Conservation (phyloP, 2,329 filamentous ascomycete species). For the Xylaria sp. region DNA sequence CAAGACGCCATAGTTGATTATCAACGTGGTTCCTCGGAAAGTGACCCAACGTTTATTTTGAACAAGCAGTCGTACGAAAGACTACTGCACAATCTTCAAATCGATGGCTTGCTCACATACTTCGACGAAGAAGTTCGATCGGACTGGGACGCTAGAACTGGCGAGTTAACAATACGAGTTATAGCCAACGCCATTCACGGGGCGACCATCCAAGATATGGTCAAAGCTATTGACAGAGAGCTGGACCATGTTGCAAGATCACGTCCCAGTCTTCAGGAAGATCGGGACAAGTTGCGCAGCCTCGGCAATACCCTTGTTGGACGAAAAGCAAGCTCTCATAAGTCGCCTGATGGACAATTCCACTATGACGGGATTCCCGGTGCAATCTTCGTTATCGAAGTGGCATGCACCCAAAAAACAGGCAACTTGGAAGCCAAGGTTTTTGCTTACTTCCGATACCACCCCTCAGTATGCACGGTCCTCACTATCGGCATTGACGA, state of each 20-base stretch:
- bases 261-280: too few relatives aligned
- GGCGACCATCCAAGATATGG: neutral
- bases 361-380: neutral
- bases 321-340: too few relatives aligned
- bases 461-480: neutral
- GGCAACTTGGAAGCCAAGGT: neutral
- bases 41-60: neutral
- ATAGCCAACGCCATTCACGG: neutral
- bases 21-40: neutral
- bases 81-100: neutral
- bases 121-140: neutral
- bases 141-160: constrained; percentile 1
- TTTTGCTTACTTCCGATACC: neutral
- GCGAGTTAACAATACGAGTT: neutral
- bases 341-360: constrained; percentile 10
- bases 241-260: neutral
- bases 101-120: neutral
- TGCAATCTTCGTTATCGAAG: neutral
- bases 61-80: neutral
- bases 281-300: neutral
- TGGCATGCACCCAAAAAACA: neutral
- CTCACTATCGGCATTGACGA: neutral
- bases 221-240: constrained; percentile 1
- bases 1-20: neutral
- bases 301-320: too few relatives aligned